These are phyloP conservation scores for Xylaria sp. DNA, from an alignment of 2,329 filamentous ascomycete species.

Conservation along the genomic window DNA sequence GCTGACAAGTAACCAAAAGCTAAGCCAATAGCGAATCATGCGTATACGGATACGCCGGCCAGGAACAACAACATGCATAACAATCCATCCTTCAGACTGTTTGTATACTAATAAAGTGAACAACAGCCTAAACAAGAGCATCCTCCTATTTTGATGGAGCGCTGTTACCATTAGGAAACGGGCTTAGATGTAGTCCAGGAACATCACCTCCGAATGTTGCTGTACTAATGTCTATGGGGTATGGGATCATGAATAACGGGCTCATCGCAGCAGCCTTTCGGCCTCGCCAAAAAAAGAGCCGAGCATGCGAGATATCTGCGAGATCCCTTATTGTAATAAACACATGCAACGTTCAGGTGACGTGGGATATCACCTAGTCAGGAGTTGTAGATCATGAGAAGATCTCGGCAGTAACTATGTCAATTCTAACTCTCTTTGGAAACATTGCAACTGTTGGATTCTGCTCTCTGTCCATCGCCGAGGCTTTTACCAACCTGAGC, in stretches of 20 bases:
- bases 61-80: constrained; percentile 11
- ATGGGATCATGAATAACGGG: not conserved
- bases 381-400: not conserved
- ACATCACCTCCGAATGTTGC: not conserved
- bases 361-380: not conserved
- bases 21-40: constrained; percentile 20
- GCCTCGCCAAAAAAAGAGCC: constrained; percentile 7
- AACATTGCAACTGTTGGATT: not conserved
- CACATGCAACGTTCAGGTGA: not conserved
- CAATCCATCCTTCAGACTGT: constrained; percentile 18
- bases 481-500: not conserved
- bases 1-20: constrained; percentile 3
- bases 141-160: not conserved
- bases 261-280: constrained; percentile 2
- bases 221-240: not conserved
- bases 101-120: constrained; percentile 5
- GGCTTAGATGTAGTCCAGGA: not conserved
- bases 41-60: constrained; percentile 26
- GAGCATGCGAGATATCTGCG: not conserved
- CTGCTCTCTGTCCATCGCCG: not conserved
- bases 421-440: not conserved
- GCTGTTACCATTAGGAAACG: not conserved
- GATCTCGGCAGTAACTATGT: not conserved
- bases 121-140: constrained; percentile 9
- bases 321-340: not conserved